Conservation (phyloP, 75 land plant genomes). For the Adiantum capillusveneris region DNA sequence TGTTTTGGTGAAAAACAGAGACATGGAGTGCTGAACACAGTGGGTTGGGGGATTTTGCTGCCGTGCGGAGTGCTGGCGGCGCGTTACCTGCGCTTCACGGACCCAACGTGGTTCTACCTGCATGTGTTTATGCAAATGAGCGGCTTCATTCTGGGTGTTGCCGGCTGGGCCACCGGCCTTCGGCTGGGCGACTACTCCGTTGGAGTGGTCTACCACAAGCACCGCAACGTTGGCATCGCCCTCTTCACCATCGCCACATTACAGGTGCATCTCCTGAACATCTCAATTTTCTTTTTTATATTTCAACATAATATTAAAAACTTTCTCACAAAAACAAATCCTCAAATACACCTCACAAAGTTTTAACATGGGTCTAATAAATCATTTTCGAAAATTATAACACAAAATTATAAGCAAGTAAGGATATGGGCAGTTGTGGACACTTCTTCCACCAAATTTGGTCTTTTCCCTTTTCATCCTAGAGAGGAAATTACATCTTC, state of each 20-base stretch:
- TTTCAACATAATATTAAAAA: too few species aligned
- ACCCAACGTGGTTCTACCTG: conserved; percentile 61
- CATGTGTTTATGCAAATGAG: conserved; percentile 38
- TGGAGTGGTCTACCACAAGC: conserved; percentile 26
- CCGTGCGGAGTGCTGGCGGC: conserved; percentile 54
- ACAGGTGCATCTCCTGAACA: background rate
- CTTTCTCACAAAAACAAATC: too few species aligned
- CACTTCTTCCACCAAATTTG: too few species aligned
- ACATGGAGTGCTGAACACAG: conserved; percentile 44
- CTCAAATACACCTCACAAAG: too few species aligned
- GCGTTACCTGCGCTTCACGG: conserved; percentile 38
- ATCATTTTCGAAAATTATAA: too few species aligned
- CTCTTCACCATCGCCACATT: conserved; percentile 55
- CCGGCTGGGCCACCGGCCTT: conserved; percentile 36
- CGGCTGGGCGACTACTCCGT: conserved; percentile 22
- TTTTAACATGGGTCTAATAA: too few species aligned
- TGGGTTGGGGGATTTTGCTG: conserved; percentile 63
- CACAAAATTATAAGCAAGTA: too few species aligned
- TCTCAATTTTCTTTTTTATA: too few species aligned
- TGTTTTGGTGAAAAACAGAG: conserved; percentile 6
- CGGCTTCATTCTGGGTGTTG: conserved; percentile 46
- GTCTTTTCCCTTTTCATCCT: too few species aligned
- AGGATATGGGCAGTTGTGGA: too few species aligned
- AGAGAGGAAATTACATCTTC: too few species aligned
- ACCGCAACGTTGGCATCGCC: conserved; percentile 65